Evolutionary conservation across 2,329 filamentous ascomycete genomes (phyloP), one percentile per base, ranked within the genome.

Genomic region (Fusarium foetens): DNA sequence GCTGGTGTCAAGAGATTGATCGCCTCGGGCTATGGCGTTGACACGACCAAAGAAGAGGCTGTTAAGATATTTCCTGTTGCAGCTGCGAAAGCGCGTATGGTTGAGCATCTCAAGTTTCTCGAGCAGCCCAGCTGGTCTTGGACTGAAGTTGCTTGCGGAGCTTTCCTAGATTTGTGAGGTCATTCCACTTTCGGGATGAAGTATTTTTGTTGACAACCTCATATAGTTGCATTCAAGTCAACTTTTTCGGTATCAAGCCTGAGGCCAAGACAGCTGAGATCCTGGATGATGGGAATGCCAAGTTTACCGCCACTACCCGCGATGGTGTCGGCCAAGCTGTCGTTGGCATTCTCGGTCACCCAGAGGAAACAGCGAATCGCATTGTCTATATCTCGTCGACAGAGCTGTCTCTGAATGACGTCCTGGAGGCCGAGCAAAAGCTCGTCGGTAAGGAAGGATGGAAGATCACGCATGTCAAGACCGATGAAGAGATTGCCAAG

Each of bases 171-270:
- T 25, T 27, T 39, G 36, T 41, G 38, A 41, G 35, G 4, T 9
- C 21, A 19, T 16, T n/a, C 14, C 3, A 4, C 5, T 13, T n/a
- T 17, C 17, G 9, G 5, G 2, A 9, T 10, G n/a, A 35, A 10
- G 11, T 10, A 5, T 8, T 6, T 17, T 11, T n/a, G 6, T 23
- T 27, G 3, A n/a, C 9, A 45, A n/a, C 3, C 2, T 21, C 14
- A n/a, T 35, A 16, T 35, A 45, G 29, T 7, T 25, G 8, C 7
- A 16, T 46, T 2, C 9, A 35, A 27, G 16, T 27, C 8, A n/a
- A 9, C 0, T 45, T n/a, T 6, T 55, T 43, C 17, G 29, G 12
- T 8, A 17, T 46, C 3, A 13, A 17, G 1, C n/a, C 7, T 6
- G 5, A 11, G 14, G 9, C 1, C 12, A 35, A 35, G 5, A 35